Percentiles rank a stretch among this genome's conserved stretches.
Conservation (phyloP, 176 grass and related monocot genomes). For the Carex scoparia region DNA sequence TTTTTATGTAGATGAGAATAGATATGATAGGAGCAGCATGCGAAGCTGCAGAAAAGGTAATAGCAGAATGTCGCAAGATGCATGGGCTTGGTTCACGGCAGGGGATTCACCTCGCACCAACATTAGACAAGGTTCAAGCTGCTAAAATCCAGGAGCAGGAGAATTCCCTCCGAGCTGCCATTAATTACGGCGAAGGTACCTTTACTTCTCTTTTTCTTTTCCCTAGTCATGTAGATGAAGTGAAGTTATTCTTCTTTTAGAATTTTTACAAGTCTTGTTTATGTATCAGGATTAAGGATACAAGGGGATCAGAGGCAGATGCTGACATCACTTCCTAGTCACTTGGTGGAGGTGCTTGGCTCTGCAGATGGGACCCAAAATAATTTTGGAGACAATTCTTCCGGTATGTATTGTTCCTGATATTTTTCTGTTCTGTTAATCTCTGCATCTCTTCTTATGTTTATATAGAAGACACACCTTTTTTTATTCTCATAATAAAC, state of each 20-base stretch:
- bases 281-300: conserved; percentile 53
- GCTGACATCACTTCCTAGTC: conserved; percentile 86
- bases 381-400: conserved; percentile 76
- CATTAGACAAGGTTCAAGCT: conserved; percentile 81
- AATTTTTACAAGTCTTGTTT: neutral
- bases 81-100: conserved; percentile 74
- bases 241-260: neutral
- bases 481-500: neutral
- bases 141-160: conserved; percentile 99
- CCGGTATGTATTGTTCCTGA: conserved; percentile 17
- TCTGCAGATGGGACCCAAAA: conserved; percentile 52
- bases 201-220: neutral
- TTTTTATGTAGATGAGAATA: conserved; percentile 62
- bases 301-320: conserved; percentile 67
- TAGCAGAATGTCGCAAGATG: conserved; percentile 64
- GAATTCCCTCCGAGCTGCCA: conserved; percentile 58
- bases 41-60: conserved; percentile 90
- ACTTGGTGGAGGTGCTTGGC: conserved; percentile 73
- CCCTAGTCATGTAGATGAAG: neutral
- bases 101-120: conserved; percentile 68
- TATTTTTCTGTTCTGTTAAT: neutral
- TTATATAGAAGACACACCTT: neutral
- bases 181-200: conserved; percentile 89
- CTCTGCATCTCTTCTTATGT: conserved; percentile 6
- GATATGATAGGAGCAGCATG: conserved; percentile 91